Evolutionary conservation across 441 rosid species (phyloP).

Genomic region (Euphorbia celastroides): DNA sequence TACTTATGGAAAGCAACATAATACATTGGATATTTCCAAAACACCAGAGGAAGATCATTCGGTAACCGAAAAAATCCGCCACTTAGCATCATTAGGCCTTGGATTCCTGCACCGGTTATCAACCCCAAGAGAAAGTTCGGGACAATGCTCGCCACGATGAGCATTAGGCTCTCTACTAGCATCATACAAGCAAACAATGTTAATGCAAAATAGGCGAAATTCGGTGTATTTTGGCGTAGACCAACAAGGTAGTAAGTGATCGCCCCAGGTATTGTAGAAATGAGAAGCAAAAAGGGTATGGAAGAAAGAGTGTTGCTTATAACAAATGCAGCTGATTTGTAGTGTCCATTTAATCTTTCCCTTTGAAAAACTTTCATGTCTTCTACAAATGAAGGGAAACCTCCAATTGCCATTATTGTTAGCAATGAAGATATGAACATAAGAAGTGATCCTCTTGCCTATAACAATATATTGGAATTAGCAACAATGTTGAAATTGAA

Average conservation of each 20-base stretch:
- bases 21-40: constrained; percentile 42
- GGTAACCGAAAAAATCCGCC: constrained; percentile 50
- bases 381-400: constrained; percentile 54
- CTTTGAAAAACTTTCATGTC: constrained; percentile 49
- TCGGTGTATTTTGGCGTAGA: constrained; percentile 25
- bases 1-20: constrained; percentile 47
- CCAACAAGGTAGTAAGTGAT: constrained; percentile 32
- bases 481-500: too few species aligned
- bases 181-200: constrained; percentile 31
- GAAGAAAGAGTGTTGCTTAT: constrained; percentile 39
- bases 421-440: constrained; percentile 41
- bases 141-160: constrained; percentile 44
- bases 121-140: constrained; percentile 52
- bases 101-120: constrained; percentile 46
- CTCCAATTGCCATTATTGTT: constrained; percentile 51
- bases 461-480: too few species aligned
- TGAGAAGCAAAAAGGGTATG: constrained; percentile 31
- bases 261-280: constrained; percentile 40
- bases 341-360: constrained; percentile 54
- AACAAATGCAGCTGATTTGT: constrained; percentile 33
- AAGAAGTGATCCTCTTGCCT: constrained; percentile 51
- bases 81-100: constrained; percentile 41
- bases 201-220: constrained; percentile 28
- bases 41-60: constrained; percentile 31
- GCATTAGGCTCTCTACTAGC: constrained; percentile 49